A percentile compares a stretch with the other conserved stretches of the same genome.
phyloP scores from a whole-genome alignment of 2,329 filamentous ascomycete genomes.

The Aspergillus calidoustus region DNA sequence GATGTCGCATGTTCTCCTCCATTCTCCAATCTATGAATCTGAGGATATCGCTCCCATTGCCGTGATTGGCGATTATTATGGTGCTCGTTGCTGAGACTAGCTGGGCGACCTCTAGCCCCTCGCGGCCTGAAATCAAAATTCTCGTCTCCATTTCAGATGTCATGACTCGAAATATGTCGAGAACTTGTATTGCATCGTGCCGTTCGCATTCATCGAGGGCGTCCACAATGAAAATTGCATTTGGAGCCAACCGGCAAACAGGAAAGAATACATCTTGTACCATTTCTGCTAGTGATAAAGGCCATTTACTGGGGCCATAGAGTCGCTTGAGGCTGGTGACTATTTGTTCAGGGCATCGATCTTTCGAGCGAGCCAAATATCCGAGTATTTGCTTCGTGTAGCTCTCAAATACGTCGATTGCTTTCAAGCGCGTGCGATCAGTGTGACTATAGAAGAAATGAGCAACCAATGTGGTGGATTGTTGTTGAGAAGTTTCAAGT shows the following conservation, averaged over 20 bases:
- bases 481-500: neutral
- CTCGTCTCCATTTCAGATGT: neutral
- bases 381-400: neutral
- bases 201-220: slow-evolving; percentile 4
- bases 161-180: neutral
- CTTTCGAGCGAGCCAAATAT: neutral
- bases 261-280: neutral
- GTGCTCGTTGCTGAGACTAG: neutral
- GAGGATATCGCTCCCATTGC: slow-evolving; percentile 1
- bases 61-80: neutral
- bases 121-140: neutral
- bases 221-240: neutral
- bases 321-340: neutral
- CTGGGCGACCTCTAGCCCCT: neutral
- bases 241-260: neutral
- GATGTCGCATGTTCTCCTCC: slow-evolving; percentile 1
- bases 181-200: neutral
- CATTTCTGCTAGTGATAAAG: neutral
- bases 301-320: neutral
- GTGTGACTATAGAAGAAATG: neutral
- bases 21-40: slow-evolving; percentile 12
- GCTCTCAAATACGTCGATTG: neutral
- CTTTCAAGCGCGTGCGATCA: neutral
- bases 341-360: neutral
- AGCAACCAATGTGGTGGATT: neutral